phyloP scores from a whole-genome alignment of 768 basidiomycete genomes.

The Butyriboletus loyo region DNA sequence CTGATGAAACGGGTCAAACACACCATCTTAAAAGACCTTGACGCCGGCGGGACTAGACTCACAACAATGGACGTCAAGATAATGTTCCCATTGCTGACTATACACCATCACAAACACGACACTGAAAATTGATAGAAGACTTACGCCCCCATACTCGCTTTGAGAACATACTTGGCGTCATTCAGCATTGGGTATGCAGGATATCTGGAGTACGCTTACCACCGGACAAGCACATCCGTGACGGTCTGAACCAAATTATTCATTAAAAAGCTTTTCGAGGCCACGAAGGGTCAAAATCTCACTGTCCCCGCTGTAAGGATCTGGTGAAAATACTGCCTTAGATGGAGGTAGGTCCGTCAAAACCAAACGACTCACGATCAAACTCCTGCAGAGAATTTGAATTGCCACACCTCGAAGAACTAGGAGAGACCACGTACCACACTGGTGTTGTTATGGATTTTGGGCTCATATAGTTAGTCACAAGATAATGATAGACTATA shows the following conservation, averaged over 20 bases:
- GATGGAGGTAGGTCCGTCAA: not conserved
- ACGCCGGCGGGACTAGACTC: constrained; percentile 18
- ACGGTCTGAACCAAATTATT: constrained; percentile 35
- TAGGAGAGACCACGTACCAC: constrained; percentile 36
- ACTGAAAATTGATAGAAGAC: constrained; percentile 15
- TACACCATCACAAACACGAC: constrained; percentile 27
- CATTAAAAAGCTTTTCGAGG: not conserved
- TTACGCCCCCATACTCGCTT: constrained; percentile 48
- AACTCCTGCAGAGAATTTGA: constrained; percentile 37
- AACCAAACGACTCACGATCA: constrained; percentile 40
- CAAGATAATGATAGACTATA: constrained; percentile 57
- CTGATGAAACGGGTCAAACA: constrained; percentile 24
- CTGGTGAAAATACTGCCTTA: constrained; percentile 26
- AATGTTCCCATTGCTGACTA: constrained; percentile 42
- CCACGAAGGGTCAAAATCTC: constrained; percentile 16
- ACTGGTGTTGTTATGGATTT: constrained; percentile 40
- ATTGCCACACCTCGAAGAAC: not conserved
- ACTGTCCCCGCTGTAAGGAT: constrained; percentile 56
- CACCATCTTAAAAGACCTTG: not conserved
- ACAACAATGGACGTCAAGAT: constrained; percentile 46
- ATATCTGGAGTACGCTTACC: constrained; percentile 16
- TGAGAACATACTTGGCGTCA: constrained; percentile 42
- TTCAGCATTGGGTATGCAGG: not conserved
- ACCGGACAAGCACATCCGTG: constrained; percentile 49
- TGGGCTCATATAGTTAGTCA: constrained; percentile 51